Conservation (phyloP, 371 early-diverging fungal species). For the Amoeboaphelidium protococcarum region DNA sequence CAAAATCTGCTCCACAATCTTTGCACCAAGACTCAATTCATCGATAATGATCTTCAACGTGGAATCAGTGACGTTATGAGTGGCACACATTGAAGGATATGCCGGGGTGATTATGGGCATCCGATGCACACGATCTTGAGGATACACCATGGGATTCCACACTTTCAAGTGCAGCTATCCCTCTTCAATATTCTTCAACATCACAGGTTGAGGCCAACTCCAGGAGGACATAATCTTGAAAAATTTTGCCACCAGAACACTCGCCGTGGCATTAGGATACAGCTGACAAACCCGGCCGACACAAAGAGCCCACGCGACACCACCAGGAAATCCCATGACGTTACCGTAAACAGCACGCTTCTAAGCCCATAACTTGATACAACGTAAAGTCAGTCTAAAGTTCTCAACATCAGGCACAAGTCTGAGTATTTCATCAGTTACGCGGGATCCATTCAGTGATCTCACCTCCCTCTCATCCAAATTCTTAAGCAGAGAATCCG, state of each 20-base stretch:
- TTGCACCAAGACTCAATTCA: slow-evolving; percentile 30
- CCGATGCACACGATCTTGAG: slow-evolving; percentile 61
- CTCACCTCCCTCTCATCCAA: slow-evolving; percentile 84
- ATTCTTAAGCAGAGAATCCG: slow-evolving; percentile 60
- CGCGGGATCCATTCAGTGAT: slow-evolving; percentile 90
- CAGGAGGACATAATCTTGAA: slow-evolving; percentile 74
- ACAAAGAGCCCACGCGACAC: slow-evolving; percentile 98
- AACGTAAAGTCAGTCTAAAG: slow-evolving; percentile 76
- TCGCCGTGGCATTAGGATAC: slow-evolving; percentile 82
- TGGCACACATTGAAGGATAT: slow-evolving; percentile 98
- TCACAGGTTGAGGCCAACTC: slow-evolving; percentile 95
- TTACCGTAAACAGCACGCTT: slow-evolving; percentile 81
- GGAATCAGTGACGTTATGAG: slow-evolving; percentile 89
- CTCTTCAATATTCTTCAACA: slow-evolving; percentile 73
- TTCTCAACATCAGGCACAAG: slow-evolving; percentile 74
- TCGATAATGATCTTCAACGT: slow-evolving; percentile 60
- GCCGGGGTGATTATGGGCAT: slow-evolving; percentile 99
- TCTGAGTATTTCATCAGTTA: slow-evolving; percentile 90
- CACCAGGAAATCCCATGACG: slow-evolving; percentile 95
- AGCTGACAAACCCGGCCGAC: slow-evolving; percentile 94
- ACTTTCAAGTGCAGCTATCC: slow-evolving; percentile 73
- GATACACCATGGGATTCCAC: slow-evolving; percentile 92
- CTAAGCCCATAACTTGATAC: slow-evolving; percentile 99
- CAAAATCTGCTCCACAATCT: background rate
- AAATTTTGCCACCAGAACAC: slow-evolving; percentile 61